Conservation (phyloP, 805 yeast species). For the Pichia sporocuriosa region DNA sequence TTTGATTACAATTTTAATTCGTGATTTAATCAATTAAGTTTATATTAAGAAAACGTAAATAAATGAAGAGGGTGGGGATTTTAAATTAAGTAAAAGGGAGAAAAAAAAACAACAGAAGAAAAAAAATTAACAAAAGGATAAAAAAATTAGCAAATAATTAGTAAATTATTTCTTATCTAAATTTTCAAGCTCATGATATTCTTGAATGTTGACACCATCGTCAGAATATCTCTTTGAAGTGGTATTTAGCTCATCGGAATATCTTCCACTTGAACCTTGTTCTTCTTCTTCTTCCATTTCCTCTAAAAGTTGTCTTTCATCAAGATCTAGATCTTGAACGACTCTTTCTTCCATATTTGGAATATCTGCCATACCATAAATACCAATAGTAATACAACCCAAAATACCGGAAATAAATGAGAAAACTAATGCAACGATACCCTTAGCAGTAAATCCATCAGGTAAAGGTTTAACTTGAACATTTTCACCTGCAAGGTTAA, state of each 20-base stretch:
- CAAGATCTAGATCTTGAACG: constrained; percentile 46
- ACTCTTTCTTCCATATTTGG: constrained; percentile 60
- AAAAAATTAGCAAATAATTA: background rate
- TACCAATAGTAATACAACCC: constrained; percentile 69
- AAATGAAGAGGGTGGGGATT: no score
- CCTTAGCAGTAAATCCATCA: constrained; percentile 87
- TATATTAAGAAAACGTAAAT: no score
- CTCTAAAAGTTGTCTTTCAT: constrained; percentile 33
- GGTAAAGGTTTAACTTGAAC: constrained; percentile 66
- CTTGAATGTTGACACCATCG: constrained; percentile 1
- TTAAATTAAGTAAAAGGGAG: background rate
- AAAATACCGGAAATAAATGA: constrained; percentile 79
- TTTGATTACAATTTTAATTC: no score
- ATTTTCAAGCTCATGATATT: constrained; percentile 7
- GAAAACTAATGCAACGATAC: constrained; percentile 90
- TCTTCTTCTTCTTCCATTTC: constrained; percentile 7
- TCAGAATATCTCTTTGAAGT: constrained; percentile 10
- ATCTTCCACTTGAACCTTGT: constrained; percentile 11
- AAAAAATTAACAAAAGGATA: background rate
- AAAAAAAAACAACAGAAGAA: background rate
- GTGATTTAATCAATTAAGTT: no score
- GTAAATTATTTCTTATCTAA: background rate
- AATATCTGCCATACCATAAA: constrained; percentile 84
- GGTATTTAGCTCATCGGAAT: constrained; percentile 11
- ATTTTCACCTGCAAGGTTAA: constrained; percentile 70